These are phyloP conservation scores for Myxozyma monticola DNA, from an alignment of 805 yeast species.

Conservation along the genomic window DNA sequence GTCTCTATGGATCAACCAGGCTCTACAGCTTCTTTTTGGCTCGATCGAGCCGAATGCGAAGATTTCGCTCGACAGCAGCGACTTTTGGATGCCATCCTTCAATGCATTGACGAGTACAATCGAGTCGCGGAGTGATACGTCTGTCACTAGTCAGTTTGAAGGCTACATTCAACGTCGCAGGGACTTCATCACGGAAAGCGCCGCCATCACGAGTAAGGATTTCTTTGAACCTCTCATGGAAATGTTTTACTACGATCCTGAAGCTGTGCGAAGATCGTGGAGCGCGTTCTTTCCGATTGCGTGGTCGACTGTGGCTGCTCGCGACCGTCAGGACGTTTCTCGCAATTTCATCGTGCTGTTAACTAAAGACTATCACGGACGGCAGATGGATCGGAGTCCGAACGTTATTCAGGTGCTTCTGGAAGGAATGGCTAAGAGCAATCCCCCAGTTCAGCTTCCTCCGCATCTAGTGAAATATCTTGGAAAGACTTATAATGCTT, in stretches of 20 bases:
- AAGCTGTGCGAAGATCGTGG: slow-evolving; percentile 83
- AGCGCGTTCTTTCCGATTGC: slow-evolving; percentile 77
- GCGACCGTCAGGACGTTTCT: slow-evolving; percentile 83
- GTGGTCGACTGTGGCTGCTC: slow-evolving; percentile 67
- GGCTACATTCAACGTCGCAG: slow-evolving; percentile 31
- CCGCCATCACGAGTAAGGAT: slow-evolving; percentile 51
- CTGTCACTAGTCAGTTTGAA: slow-evolving; percentile 32
- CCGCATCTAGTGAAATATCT: slow-evolving; percentile 90
- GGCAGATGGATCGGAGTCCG: slow-evolving; percentile 82
- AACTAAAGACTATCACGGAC: slow-evolving; percentile 88
- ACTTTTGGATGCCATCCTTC: slow-evolving; percentile 43
- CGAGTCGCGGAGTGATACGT: slow-evolving; percentile 22
- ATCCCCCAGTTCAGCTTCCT: slow-evolving; percentile 72
- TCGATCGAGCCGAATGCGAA: slow-evolving; percentile 58
- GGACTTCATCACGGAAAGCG: slow-evolving; percentile 33
- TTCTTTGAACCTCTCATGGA: slow-evolving; percentile 73
- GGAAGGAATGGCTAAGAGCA: slow-evolving; percentile 71
- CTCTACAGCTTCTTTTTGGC: slow-evolving; percentile 80
- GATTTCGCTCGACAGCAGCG: slow-evolving; percentile 49
- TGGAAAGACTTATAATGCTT: slow-evolving; percentile 82
- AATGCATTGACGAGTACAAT: slow-evolving; percentile 27
- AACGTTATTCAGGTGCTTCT: slow-evolving; percentile 83
- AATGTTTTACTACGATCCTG: slow-evolving; percentile 77
- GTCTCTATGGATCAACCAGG: slow-evolving; percentile 93
- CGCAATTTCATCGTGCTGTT: slow-evolving; percentile 73